A percentile compares a stretch with the other conserved stretches of the same genome.
These are phyloP conservation scores for Trichoderma sp. DNA, from an alignment of 2,329 filamentous ascomycete species.

Conservation along the genomic window DNA sequence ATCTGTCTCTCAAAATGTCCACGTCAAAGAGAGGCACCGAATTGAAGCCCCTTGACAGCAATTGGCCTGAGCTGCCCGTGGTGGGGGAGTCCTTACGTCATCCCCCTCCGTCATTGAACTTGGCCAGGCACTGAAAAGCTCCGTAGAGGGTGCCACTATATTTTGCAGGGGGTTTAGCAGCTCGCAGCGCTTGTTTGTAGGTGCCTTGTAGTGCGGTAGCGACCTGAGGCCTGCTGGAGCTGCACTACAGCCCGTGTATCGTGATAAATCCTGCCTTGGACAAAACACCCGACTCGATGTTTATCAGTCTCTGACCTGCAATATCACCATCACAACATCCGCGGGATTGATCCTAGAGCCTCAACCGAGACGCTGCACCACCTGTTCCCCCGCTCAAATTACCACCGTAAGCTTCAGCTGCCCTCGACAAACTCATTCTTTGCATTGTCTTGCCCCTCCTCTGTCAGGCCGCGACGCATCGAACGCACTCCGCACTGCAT, in stretches of 20 bases:
- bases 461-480: constrained; percentile 12
- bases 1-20: not conserved
- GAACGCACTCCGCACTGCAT: constrained; percentile 14
- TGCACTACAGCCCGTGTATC: not conserved
- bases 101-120: not conserved
- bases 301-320: not conserved
- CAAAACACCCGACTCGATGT: not conserved
- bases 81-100: constrained; percentile 13
- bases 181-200: not conserved
- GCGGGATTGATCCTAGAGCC: not conserved
- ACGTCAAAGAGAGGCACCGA: not conserved
- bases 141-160: not conserved
- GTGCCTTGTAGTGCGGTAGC: not conserved
- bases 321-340: not conserved
- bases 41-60: not conserved
- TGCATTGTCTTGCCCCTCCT: constrained; percentile 2
- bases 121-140: not conserved
- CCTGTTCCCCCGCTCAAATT: not conserved
- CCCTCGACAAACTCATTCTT: not conserved
- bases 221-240: not conserved
- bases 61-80: not conserved
- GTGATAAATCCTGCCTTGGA: not conserved
- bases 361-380: not conserved
- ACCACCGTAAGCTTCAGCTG: not conserved
- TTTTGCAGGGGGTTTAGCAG: not conserved